Conservation (phyloP, 441 rosid genomes). For the Hypseocharis bilobata region DNA sequence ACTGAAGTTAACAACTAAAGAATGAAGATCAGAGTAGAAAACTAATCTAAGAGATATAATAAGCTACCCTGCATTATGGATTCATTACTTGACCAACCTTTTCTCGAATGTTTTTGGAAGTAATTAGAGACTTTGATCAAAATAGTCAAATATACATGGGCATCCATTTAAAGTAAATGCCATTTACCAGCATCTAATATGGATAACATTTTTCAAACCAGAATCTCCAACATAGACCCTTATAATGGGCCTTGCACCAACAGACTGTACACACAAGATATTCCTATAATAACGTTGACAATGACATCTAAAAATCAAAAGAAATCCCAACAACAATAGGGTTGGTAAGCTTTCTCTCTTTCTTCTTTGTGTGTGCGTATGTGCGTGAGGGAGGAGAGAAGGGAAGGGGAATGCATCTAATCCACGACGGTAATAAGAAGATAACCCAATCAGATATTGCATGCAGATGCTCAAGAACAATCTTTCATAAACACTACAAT, state of each 20-base stretch:
- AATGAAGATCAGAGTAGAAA: not conserved
- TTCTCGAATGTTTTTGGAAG: no score
- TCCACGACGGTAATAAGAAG: not conserved
- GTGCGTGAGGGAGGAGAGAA: no score
- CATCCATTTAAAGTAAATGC: not conserved
- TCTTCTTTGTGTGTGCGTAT: no score
- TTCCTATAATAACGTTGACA: not conserved
- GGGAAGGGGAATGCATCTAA: not conserved
- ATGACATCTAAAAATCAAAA: not conserved
- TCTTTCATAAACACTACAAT: constrained; percentile 13
- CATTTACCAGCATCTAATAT: not conserved
- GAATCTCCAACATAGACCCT: not conserved
- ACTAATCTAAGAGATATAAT: no score
- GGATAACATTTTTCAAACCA: not conserved
- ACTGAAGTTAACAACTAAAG: not conserved
- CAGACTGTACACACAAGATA: not conserved
- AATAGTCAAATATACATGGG: not conserved
- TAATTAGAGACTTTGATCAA: no score
- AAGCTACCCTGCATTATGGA: no score
- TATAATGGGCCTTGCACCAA: not conserved
- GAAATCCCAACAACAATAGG: not conserved
- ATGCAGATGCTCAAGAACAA: constrained; percentile 5
- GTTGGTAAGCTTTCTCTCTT: not conserved
- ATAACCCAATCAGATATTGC: not conserved
- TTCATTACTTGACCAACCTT: no score